Percentiles rank a stretch among this genome's conserved stretches.
Evolutionary conservation across 768 basidiomycete genomes (phyloP).

Genomic region (Leccinum olivaceopallidum): DNA sequence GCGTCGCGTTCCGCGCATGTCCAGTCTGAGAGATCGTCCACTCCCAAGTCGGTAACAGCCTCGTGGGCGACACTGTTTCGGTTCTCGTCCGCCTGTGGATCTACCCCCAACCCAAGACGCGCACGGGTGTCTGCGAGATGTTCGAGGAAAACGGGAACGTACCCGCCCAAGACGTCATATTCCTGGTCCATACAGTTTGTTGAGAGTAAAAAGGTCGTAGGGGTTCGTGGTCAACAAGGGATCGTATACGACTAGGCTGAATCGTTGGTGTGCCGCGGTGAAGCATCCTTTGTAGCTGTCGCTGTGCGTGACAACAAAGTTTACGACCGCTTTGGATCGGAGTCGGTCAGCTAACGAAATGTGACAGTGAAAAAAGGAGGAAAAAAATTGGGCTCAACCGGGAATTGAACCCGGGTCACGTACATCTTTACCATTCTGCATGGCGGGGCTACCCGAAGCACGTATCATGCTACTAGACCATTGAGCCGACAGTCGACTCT

Average conservation of each 20-base stretch:
- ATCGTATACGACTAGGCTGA: neutral
- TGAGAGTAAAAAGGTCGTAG: neutral
- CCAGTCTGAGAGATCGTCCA: conserved; percentile 44
- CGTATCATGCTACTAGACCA: conserved; percentile 40
- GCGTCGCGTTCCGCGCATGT: conserved; percentile 62
- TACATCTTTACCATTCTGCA: conserved; percentile 33
- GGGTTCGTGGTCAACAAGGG: conserved; percentile 4
- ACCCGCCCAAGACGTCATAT: conserved; percentile 22
- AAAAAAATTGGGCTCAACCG: conserved; percentile 31
- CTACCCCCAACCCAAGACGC: conserved; percentile 16
- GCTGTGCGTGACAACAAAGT: conserved; percentile 1
- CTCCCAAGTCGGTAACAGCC: neutral
- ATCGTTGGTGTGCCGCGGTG: conserved; percentile 1
- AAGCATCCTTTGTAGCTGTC: conserved; percentile 21
- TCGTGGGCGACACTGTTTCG: neutral
- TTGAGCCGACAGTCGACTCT: conserved; percentile 22
- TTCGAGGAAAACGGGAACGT: conserved; percentile 27
- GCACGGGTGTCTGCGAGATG: conserved; percentile 28
- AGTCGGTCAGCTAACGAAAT: neutral
- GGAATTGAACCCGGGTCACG: conserved; percentile 40
- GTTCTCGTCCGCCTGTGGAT: neutral
- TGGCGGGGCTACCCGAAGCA: conserved; percentile 34
- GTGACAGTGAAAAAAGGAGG: neutral
- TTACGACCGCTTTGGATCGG: neutral
- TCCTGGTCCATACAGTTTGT: conserved; percentile 11